Base-by-base conservation (phyloP, 192 early-diverging fungal genomes). In the Fimicolochytrium jonesii region DNA sequence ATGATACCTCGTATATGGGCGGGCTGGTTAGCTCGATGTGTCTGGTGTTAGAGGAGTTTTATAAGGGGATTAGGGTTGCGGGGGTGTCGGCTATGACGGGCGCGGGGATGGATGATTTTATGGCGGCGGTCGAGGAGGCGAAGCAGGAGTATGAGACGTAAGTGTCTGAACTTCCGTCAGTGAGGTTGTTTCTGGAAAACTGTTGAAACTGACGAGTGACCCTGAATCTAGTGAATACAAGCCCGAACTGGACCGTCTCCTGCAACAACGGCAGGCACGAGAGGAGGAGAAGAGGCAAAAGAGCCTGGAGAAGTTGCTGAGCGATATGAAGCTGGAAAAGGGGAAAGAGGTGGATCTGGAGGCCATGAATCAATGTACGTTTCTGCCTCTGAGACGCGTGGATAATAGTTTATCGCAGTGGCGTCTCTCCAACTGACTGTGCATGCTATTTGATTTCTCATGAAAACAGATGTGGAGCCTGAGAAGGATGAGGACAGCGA, bases 41-140 rank as follows among this genome's bases (percentile, higher is more conserved):
- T 50, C 69, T 98, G 53, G 94, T 96, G 2, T 73, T 98, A 56
- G 95, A 98, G 66, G 95, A 98, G 80, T 98, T 98, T 67, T 98
- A 98, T 72, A 77, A 77, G 47, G 39, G 64, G 2, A 53, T 73
- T 11, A 34, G 70, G 32, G 64, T 68, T 5, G 90, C 86, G 0
- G 92, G 92, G 29, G 94, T 98, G 1, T 91, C 88, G 41, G 92
- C 94, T 0, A 85, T 95, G 66, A 94, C 95, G 0, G 95, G 95
- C 15, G 83, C 75, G 18, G 95, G 95, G n/a, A 86, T 94, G 74
- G 87, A 88, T 35, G 92, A 90, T 56, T 85, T 98, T 52, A 88
- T 98, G 56, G 81, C 78, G 6, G 86, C 86, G 35, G 78, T 98
- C 15, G 81, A 85, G 42, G 91, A 92, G 36, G 90, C 89, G 20